Conservation (phyloP, 1,139 yeast genomes). For the Candida sanyaensis region DNA sequence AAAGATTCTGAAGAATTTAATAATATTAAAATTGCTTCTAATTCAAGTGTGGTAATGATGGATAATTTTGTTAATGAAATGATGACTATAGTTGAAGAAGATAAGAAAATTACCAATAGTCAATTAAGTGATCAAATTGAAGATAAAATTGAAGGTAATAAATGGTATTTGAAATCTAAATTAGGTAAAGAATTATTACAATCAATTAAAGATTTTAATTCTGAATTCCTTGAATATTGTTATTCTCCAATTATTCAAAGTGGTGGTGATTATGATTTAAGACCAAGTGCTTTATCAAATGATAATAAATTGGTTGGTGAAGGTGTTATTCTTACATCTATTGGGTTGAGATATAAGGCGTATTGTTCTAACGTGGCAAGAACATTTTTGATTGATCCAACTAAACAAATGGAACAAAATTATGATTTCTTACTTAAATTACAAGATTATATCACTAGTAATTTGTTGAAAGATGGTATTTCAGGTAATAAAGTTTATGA, state of each 20-base stretch:
- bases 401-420: conserved; percentile 73
- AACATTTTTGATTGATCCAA: conserved; percentile 88
- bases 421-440: conserved; percentile 75
- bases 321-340: conserved; percentile 80
- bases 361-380: conserved; percentile 89
- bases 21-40: conserved; percentile 69
- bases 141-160: conserved; percentile 74
- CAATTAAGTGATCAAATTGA: conserved; percentile 78
- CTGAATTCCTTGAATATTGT: conserved; percentile 87
- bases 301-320: conserved; percentile 67
- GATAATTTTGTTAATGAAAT: conserved; percentile 84
- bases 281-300: conserved; percentile 80
- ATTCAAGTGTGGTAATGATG: conserved; percentile 80
- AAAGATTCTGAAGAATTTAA: conserved; percentile 82
- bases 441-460: conserved; percentile 59
- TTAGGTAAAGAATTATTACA: conserved; percentile 56
- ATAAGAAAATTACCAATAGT: conserved; percentile 69
- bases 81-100: conserved; percentile 88
- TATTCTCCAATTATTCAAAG: conserved; percentile 91
- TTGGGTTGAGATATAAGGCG: conserved; percentile 85
- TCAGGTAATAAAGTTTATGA: conserved; percentile 67
- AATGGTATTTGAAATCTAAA: conserved; percentile 65
- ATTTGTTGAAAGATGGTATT: conserved; percentile 65
- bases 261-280: conserved; percentile 82
- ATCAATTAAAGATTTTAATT: conserved; percentile 59